A percentile compares a stretch with the other conserved stretches of the same genome.
These are phyloP conservation scores for Ogataea pini DNA, from an alignment of 805 yeast species.

Conservation along the genomic window DNA sequence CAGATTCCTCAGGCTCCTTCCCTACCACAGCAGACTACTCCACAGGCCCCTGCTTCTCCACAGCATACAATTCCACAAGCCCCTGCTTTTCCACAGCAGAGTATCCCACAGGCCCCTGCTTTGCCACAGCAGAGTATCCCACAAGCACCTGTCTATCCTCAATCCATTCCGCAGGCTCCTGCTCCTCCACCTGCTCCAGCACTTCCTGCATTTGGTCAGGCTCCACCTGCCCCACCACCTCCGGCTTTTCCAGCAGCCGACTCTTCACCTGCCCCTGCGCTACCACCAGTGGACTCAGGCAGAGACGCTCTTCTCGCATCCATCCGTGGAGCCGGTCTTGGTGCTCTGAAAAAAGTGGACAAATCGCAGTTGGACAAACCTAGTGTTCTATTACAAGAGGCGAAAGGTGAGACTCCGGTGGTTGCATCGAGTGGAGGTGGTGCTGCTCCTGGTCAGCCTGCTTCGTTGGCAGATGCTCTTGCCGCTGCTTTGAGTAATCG, in stretches of 20 bases:
- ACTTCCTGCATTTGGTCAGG: slow-evolving; percentile 33
- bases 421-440: slow-evolving; percentile 32
- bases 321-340: slow-evolving; percentile 77
- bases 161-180: slow-evolving; percentile 14
- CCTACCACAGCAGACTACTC: slow-evolving; percentile 20
- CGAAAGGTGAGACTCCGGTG: slow-evolving; percentile 58
- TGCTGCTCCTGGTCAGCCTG: slow-evolving; percentile 49
- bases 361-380: slow-evolving; percentile 83
- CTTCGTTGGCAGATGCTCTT: slow-evolving; percentile 78
- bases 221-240: slow-evolving; percentile 24
- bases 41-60: slow-evolving; percentile 10
- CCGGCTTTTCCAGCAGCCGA: slow-evolving; percentile 33
- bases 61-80: slow-evolving; percentile 26
- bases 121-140: slow-evolving; percentile 17
- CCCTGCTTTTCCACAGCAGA: slow-evolving; percentile 17
- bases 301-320: slow-evolving; percentile 86
- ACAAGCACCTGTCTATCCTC: slow-evolving; percentile 35
- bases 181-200: slow-evolving; percentile 26
- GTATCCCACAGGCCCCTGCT: slow-evolving; percentile 16
- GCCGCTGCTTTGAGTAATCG: slow-evolving; percentile 83
- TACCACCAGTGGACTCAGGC: slow-evolving; percentile 50
- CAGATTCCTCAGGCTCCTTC: slow-evolving; percentile 1
- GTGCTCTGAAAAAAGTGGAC: slow-evolving; percentile 72
- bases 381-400: slow-evolving; percentile 68
- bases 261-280: slow-evolving; percentile 40